These are phyloP conservation scores for Trichocladium antarcticum DNA, from an alignment of 495 filamentous ascomycete genomes.

Conservation along the genomic window DNA sequence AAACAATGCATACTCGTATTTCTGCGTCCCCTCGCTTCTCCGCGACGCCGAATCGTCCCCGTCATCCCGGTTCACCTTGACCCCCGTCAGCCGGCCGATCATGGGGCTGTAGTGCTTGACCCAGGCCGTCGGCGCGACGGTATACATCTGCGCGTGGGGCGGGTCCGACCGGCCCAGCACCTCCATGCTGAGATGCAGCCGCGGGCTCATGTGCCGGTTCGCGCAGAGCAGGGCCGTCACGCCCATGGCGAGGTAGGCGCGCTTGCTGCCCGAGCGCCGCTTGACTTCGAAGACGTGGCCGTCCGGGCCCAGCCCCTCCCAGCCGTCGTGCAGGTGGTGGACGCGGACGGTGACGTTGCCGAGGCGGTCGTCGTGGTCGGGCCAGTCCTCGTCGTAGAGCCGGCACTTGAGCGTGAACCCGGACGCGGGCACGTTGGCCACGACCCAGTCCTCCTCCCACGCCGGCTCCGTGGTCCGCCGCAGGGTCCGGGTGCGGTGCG, in stretches of 20 bases:
- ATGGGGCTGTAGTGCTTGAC: conserved; percentile 79
- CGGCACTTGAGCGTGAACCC: conserved; percentile 73
- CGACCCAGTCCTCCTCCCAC: conserved; percentile 80
- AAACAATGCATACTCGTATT: conserved; percentile 55
- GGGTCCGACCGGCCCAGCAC: conserved; percentile 63
- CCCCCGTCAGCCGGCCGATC: conserved; percentile 70
- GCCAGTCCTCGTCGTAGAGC: conserved; percentile 79
- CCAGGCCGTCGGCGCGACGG: conserved; percentile 63
- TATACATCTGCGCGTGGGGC: conserved; percentile 69
- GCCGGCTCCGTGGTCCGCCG: conserved; percentile 56
- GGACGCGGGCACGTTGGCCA: conserved; percentile 67
- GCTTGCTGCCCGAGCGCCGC: conserved; percentile 74
- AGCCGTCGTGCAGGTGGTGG: conserved; percentile 45
- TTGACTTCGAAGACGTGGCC: conserved; percentile 56
- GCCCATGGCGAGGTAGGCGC: conserved; percentile 63
- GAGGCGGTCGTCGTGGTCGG: conserved; percentile 76
- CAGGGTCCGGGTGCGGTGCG: conserved; percentile 66
- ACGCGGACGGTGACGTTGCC: conserved; percentile 68
- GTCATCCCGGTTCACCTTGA: conserved; percentile 49
- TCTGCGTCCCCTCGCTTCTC: conserved; percentile 34
- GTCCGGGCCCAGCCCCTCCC: conserved; percentile 52
- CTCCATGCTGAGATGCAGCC: conserved; percentile 56
- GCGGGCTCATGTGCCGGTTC: conserved; percentile 44
- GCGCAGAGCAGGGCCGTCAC: conserved; percentile 43
- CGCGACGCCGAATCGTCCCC: conserved; percentile 25